Evolutionary conservation across 2,329 filamentous ascomycete genomes (phyloP).

Genomic region (Claviceps sp.): DNA sequence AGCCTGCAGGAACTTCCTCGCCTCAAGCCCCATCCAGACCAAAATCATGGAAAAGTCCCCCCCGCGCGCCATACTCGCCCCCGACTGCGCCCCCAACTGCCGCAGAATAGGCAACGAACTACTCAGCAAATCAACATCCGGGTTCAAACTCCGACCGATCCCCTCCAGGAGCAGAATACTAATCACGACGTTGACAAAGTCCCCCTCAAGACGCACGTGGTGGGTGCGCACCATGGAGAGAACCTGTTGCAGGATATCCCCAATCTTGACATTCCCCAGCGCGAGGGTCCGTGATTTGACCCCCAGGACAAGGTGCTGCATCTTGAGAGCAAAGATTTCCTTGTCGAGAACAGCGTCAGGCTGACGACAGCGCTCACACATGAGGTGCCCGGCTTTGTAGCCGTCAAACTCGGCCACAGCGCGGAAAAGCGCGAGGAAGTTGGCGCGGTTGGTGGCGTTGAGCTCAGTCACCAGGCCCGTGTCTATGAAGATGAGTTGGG

Average conservation of each 20-base stretch:
- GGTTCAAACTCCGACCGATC: slow-evolving; percentile 78
- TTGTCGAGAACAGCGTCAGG: slow-evolving; percentile 79
- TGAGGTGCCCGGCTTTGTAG: slow-evolving; percentile 85
- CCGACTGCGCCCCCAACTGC: slow-evolving; percentile 69
- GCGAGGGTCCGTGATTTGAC: slow-evolving; percentile 88
- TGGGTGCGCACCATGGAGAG: slow-evolving; percentile 82
- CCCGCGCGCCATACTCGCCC: slow-evolving; percentile 53
- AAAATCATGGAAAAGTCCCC: slow-evolving; percentile 77
- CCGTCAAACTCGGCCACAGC: slow-evolving; percentile 94
- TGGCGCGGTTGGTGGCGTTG: slow-evolving; percentile 70
- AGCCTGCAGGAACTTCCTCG: slow-evolving; percentile 76
- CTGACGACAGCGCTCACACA: slow-evolving; percentile 91
- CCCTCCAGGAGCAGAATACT: slow-evolving; percentile 89
- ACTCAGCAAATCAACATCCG: slow-evolving; percentile 71
- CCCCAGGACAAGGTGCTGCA: slow-evolving; percentile 88
- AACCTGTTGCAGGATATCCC: slow-evolving; percentile 84
- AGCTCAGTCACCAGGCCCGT: slow-evolving; percentile 91
- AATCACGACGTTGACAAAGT: slow-evolving; percentile 97
- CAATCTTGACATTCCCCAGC: slow-evolving; percentile 88
- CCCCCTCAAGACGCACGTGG: slow-evolving; percentile 88
- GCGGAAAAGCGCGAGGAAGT: slow-evolving; percentile 93
- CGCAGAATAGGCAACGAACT: slow-evolving; percentile 83
- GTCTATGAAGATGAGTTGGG: slow-evolving; percentile 94
- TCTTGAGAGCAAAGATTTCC: slow-evolving; percentile 86
- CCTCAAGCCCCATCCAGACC: slow-evolving; percentile 84